phyloP scores from a whole-genome alignment of 495 filamentous ascomycete genomes.

The Mycothermus thermophilus region DNA sequence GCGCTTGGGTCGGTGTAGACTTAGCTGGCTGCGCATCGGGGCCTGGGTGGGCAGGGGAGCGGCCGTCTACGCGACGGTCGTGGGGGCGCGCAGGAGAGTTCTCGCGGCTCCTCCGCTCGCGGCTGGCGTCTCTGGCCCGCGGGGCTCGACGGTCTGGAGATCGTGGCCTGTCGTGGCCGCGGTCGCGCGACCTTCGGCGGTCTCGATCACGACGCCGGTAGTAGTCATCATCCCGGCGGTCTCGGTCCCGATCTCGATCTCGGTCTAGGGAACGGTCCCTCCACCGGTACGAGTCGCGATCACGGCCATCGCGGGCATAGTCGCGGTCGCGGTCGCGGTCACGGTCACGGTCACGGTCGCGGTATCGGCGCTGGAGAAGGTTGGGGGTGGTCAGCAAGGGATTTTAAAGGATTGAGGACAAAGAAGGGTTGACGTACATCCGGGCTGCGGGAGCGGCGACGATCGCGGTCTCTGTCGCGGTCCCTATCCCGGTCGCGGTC shows the following conservation, averaged over 20 bases:
- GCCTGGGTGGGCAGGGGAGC: conserved; percentile 7
- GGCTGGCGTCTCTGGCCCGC: too few relatives aligned
- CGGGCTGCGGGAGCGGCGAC: conserved; percentile 57
- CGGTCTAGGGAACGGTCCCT: conserved; percentile 66
- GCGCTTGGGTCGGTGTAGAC: conserved; percentile 38
- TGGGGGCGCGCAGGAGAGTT: conserved; percentile 36
- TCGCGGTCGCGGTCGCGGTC: conserved; percentile 35
- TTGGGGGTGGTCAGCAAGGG: too few relatives aligned
- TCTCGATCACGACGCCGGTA: conserved; percentile 41
- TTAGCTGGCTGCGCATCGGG: conserved; percentile 27
- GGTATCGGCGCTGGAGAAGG: conserved; percentile 51
- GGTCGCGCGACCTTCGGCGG: conserved; percentile 47
- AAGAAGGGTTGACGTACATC: conserved; percentile 61
- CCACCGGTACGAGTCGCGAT: conserved; percentile 49
- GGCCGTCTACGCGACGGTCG: neutral
- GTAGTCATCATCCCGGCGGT: conserved; percentile 54
- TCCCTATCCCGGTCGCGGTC: conserved; percentile 43
- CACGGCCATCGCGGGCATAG: conserved; percentile 40
- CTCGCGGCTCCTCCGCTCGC: conserved; percentile 55
- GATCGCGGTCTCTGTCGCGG: conserved; percentile 36
- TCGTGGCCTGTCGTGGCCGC: conserved; percentile 38
- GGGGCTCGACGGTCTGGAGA: conserved; percentile 29
- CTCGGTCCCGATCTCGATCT: too few relatives aligned
- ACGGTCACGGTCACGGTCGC: too few relatives aligned
- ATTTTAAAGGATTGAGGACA: too few relatives aligned